These are phyloP conservation scores for Bipolaris cookei DNA, from an alignment of 2,329 filamentous ascomycete genomes.

Conservation along the genomic window DNA sequence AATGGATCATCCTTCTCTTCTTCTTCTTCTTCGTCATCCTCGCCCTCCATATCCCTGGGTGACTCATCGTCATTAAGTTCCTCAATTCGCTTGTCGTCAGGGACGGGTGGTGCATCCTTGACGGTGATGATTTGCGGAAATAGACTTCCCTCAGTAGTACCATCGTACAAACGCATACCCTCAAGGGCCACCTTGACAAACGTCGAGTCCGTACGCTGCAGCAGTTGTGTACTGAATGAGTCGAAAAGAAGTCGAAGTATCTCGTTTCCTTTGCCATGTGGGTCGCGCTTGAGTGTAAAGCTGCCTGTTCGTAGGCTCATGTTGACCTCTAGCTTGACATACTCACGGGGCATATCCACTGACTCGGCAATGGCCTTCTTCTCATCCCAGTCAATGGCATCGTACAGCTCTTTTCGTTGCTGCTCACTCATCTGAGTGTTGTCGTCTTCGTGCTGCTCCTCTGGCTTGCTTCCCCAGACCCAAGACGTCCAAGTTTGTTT, in stretches of 20 bases:
- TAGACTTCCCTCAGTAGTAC: conserved; percentile 86
- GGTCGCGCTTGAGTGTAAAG: conserved; percentile 88
- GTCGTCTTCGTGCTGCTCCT: conserved; percentile 73
- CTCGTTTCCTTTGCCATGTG: conserved; percentile 77
- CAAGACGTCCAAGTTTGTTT: conserved; percentile 90
- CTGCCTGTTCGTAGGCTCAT: conserved; percentile 93
- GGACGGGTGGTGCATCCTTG: conserved; percentile 76
- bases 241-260: conserved; percentile 93
- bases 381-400: conserved; percentile 98
- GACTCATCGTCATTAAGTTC: conserved; percentile 58
- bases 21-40: conserved; percentile 54
- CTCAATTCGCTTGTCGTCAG: conserved; percentile 57
- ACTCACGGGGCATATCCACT: conserved; percentile 88
- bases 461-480: conserved; percentile 73
- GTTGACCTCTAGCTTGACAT: conserved; percentile 90
- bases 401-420: conserved; percentile 94
- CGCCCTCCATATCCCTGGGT: conserved; percentile 52
- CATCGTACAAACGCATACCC: conserved; percentile 92
- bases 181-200: conserved; percentile 88
- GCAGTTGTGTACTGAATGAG: conserved; percentile 85
- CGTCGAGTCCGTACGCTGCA: conserved; percentile 90
- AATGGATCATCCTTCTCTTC: conserved; percentile 73
- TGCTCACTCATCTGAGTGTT: conserved; percentile 85
- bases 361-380: conserved; percentile 87
- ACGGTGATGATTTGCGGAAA: conserved; percentile 96